Percentiles rank a stretch among this genome's conserved stretches.
Evolutionary conservation across 2,329 filamentous ascomycete species (phyloP).

Genomic region (Tolypocladium pustulatum): DNA sequence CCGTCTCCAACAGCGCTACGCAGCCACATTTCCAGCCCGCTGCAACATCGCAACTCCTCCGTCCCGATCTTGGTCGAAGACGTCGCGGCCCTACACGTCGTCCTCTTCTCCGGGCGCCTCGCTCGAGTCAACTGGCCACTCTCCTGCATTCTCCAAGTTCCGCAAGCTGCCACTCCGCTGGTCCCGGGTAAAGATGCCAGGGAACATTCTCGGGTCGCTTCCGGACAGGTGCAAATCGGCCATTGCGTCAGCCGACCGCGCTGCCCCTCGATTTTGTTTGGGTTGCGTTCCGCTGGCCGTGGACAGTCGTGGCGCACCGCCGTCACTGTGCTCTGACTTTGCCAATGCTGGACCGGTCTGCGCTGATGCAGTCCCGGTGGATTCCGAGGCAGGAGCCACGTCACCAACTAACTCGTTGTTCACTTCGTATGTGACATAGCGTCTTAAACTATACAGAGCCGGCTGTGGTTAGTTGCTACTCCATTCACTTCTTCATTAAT

Average conservation of each 20-base stretch:
- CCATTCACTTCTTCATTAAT: background rate
- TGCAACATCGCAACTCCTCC: background rate
- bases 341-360: background rate
- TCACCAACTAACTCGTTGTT: slow-evolving; percentile 9
- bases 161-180: slow-evolving; percentile 30
- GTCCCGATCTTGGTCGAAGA: background rate
- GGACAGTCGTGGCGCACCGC: background rate
- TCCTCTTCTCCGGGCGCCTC: slow-evolving; percentile 8
- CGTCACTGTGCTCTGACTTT: background rate
- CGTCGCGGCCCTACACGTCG: background rate
- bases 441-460: slow-evolving; percentile 24
- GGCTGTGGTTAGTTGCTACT: background rate
- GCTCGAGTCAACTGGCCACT: slow-evolving; percentile 10
- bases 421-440: slow-evolving; percentile 28
- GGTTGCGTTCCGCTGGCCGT: background rate
- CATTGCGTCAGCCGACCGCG: slow-evolving; percentile 26
- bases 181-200: slow-evolving; percentile 52
- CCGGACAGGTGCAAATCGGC: slow-evolving; percentile 40
- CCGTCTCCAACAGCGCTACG: background rate
- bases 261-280: slow-evolving; percentile 17
- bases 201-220: slow-evolving; percentile 60
- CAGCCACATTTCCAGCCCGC: background rate
- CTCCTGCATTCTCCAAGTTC: slow-evolving; percentile 15
- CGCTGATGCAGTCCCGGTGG: background rate
- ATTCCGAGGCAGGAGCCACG: slow-evolving; percentile 3